Evolutionary conservation across 495 filamentous ascomycete genomes (phyloP), one percentile per base, ranked within the genome.

Genomic region (Podospora anserina): DNA sequence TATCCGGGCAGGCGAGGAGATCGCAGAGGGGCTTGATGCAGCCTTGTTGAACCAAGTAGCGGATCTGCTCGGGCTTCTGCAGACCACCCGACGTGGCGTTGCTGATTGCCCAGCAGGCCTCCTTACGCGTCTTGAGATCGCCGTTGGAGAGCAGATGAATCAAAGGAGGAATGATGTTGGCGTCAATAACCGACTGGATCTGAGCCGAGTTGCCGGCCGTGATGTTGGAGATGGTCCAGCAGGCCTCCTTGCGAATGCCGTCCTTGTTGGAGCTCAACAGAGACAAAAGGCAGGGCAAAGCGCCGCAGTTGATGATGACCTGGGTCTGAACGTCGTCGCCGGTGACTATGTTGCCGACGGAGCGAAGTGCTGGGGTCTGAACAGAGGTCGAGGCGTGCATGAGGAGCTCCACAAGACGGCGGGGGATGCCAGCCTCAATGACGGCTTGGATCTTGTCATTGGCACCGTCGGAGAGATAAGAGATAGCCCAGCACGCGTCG

Each of bases 361-460:
- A 98, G 39, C 96, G 89, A 39, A 99, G 91, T 44, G 96, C 96
- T 32, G 96, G 96, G 2, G 96, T 99, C 82, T 99, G 96, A 49
- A 99, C 96, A 0, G 96, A 98, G 66, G 95, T 98, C 9, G 96
- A 98, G n/a, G 93, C 92, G 77, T 99, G 96, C 90, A 97, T 97
- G 63, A 99, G 88, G 58, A 99, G 88, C 82, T 99, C 96, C 1
- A 98, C 95, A 9, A 99, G 88, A 62, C 96, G 92, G 70, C 96
- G 94, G 69, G 96, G 96, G 70, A 99, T 99, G 65, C 94, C 93
- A 64, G 94, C 95, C 80, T 98, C 96, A 76, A 99, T 98, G 56
- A 99, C 96, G 59, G 96, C 94, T 80, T 99, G 96, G 70, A 99
- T 99, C 85, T 99, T 99, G 74, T 99, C 96, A 77, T 99, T 99